Base-by-base conservation (phyloP, 2,329 filamentous ascomycete species). In the Colletotrichum sp. region DNA sequence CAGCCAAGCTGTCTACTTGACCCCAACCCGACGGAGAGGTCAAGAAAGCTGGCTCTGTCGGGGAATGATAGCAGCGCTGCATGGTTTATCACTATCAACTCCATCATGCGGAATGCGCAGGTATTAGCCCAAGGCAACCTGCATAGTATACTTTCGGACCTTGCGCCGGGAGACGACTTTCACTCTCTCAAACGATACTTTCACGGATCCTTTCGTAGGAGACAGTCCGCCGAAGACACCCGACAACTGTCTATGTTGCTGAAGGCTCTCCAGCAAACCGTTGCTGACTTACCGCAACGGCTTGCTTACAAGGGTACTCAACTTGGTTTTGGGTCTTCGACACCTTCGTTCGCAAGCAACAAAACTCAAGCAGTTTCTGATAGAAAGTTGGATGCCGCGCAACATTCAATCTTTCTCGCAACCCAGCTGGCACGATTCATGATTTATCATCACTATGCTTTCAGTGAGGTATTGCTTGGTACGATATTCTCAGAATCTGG, bases 341-440 rank as follows among this genome's bases (percentile, higher is more conserved):
- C 43, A 13, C n/a, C 43, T 21, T 7, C 43, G 0, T 52, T 21
- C 43, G n/a, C 0, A 52, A 52, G 10, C 43, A 3, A 52, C 10
- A 21, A 21, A 0, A 21, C 10, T 0, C 43, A 52, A 52, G 1
- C 43, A 0, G 3, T 52, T 52, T 21, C n/a, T 21, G n/a, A 21
- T 52, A 21, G n/a, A 0, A 52, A 52, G 43, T 52, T 7, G n/a
- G 43, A 52, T 2, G 43, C 43, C 43, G 43, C 43, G 43, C 43
- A 52, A 21, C 43, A 52, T 21, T 52, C 43, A 12, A 21, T 52
- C n/a, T 52, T 52, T 52, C 43, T 52, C n/a, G 43, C 43, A 1
- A 52, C 2, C 10, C 43, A 52, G n/a, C 43, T 52, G 43, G 43
- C 43, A 0, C 43, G 43, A 0, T 52, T 52, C n/a, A 21, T 52